Percentiles rank a stretch among this genome's conserved stretches.
Conservation (phyloP, 1,139 yeast genomes). For the Keqinozyma sinolaborantium region DNA sequence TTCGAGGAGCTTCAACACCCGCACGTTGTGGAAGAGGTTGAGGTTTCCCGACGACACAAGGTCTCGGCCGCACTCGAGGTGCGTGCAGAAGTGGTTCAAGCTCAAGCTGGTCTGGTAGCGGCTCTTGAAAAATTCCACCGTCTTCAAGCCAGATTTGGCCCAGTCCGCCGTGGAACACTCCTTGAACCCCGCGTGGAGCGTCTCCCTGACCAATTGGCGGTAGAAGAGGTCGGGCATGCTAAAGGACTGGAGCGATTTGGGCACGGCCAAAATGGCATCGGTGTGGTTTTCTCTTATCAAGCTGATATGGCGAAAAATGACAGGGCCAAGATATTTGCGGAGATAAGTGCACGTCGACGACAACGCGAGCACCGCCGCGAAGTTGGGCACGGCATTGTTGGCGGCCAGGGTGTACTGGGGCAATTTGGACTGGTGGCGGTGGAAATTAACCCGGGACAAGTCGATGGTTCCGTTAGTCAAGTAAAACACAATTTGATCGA, state of each 20-base stretch:
- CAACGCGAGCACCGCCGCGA: slow-evolving; percentile 14
- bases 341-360: slow-evolving; percentile 24
- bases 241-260: slow-evolving; percentile 17
- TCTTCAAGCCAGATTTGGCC: slow-evolving; percentile 18
- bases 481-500: slow-evolving; percentile 13
- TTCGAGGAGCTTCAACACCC: slow-evolving; percentile 20
- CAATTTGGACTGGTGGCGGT: background rate
- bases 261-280: slow-evolving; percentile 24
- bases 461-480: slow-evolving; percentile 10
- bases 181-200: slow-evolving; percentile 13
- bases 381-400: slow-evolving; percentile 12
- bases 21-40: slow-evolving; percentile 15
- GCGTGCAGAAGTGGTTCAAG: slow-evolving; percentile 17
- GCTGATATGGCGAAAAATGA: slow-evolving; percentile 20
- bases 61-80: slow-evolving; percentile 25
- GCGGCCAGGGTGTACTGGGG: slow-evolving; percentile 11
- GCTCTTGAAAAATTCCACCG: slow-evolving; percentile 14
- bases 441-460: slow-evolving; percentile 2
- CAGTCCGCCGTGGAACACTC: slow-evolving; percentile 19
- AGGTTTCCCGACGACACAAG: slow-evolving; percentile 14
- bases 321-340: slow-evolving; percentile 18
- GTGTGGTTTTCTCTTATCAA: slow-evolving; percentile 24
- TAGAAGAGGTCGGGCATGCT: slow-evolving; percentile 20
- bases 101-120: slow-evolving; percentile 16
- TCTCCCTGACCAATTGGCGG: slow-evolving; percentile 20